A percentile compares a stretch with the other conserved stretches of the same genome.
These are phyloP conservation scores for Luffa aegyptiaca DNA, from an alignment of 306 rosid species.

Conservation along the genomic window DNA sequence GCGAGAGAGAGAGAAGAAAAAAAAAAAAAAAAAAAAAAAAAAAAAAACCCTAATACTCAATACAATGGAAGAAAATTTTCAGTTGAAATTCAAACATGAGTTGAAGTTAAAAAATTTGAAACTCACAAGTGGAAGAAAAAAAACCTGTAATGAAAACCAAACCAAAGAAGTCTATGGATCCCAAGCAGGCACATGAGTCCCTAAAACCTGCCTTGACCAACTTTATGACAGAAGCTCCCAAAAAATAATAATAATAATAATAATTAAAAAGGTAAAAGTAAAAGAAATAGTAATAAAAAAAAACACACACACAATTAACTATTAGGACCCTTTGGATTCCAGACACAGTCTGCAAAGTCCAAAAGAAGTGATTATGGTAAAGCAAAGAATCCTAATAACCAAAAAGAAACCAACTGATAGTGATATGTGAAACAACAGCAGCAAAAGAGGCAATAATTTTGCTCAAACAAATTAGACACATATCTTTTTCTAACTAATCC, in stretches of 20 bases:
- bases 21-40: too few relatives aligned
- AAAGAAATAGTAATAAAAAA: neutral
- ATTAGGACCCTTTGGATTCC: constrained; percentile 9
- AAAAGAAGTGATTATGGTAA: constrained; percentile 6
- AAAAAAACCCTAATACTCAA: too few relatives aligned
- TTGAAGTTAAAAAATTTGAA: neutral
- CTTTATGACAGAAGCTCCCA: neutral
- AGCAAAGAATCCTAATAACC: neutral
- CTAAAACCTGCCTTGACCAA: neutral
- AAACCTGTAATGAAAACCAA: too few relatives aligned
- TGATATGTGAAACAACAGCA: neutral
- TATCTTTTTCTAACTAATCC: constrained; percentile 18
- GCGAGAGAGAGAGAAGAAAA: too few relatives aligned
- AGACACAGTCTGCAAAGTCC: constrained; percentile 8
- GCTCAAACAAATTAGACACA: constrained; percentile 7
- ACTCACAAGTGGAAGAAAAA: neutral
- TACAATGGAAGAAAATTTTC: neutral
- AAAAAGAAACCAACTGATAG: constrained; percentile 2
- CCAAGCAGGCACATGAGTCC: neutral
- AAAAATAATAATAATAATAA: neutral
- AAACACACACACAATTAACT: neutral
- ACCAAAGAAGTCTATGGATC: neutral
- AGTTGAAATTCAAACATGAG: neutral
- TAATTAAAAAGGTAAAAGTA: neutral
- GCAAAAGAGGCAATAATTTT: constrained; percentile 16